Evolutionary conservation across 306 rosid species (phyloP).

Genomic region (Boehmeria nivea): DNA sequence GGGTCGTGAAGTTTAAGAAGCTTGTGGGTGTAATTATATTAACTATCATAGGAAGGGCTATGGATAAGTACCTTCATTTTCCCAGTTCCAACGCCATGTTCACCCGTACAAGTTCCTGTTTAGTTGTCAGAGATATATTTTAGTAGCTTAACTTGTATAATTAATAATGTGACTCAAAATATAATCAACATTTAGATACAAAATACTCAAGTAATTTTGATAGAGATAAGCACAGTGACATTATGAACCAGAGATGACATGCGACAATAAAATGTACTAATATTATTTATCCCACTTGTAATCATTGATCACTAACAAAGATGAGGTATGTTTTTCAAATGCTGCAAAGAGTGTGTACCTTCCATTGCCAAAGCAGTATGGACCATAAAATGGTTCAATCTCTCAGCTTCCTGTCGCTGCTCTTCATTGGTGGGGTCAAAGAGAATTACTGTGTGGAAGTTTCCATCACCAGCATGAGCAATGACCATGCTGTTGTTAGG

Average conservation of each 20-base stretch:
- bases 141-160: conserved; percentile 14
- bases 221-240: too few relatives aligned
- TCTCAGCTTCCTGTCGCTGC: conserved; percentile 70
- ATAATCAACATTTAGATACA: too few relatives aligned
- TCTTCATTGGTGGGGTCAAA: conserved; percentile 73
- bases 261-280: too few relatives aligned
- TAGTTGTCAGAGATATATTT: conserved; percentile 23
- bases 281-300: too few relatives aligned
- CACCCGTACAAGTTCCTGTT: conserved; percentile 93
- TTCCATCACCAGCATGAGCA: conserved; percentile 98
- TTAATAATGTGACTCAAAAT: too few relatives aligned
- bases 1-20: conserved; percentile 7
- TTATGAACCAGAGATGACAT: too few relatives aligned
- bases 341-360: conserved; percentile 39
- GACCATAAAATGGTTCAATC: conserved; percentile 81
- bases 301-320: neutral
- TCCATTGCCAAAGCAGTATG: conserved; percentile 79
- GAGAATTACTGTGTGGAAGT: conserved; percentile 78
- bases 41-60: neutral
- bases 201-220: too few relatives aligned
- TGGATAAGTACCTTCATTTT: conserved; percentile 71
- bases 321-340: neutral
- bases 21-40: neutral
- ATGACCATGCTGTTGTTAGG: conserved; percentile 59
- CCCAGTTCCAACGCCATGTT: conserved; percentile 97